A percentile compares a stretch with the other conserved stretches of the same genome.
Conservation (phyloP, 78 protist genomes). For the Capsaspora owczarzaki region DNA sequence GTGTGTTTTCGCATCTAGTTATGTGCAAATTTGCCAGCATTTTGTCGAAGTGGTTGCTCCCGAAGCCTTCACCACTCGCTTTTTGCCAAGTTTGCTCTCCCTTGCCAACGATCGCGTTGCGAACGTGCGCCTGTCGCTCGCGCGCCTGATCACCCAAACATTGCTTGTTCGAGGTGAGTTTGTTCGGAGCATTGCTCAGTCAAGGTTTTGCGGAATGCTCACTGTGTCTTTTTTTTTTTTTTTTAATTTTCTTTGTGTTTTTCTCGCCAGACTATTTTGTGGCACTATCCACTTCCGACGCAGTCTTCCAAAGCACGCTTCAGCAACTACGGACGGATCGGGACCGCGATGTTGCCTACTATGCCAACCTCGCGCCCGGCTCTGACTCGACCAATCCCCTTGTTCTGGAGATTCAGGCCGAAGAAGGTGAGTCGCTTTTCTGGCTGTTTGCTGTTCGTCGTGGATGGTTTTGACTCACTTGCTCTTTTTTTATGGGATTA, state of each 20-base stretch:
- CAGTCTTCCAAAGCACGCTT: neutral
- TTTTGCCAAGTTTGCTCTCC: neutral
- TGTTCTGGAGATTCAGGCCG: neutral
- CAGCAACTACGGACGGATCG: neutral
- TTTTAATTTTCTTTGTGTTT: neutral
- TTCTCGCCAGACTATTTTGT: neutral
- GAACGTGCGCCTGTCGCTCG: conserved; percentile 29
- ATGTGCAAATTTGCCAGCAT: neutral
- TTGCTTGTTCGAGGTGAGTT: neutral
- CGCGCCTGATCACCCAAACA: neutral
- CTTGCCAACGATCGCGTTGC: conserved; percentile 25
- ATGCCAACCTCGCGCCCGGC: neutral
- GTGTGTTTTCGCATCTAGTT: neutral
- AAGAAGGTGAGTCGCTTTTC: neutral
- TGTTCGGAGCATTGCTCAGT: neutral
- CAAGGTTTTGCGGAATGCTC: too few relatives aligned
- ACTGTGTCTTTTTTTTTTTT: too few relatives aligned
- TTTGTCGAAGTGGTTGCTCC: neutral
- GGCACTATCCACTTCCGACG: neutral
- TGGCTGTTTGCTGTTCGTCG: neutral
- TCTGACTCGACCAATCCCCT: neutral
- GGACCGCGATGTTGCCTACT: conserved; percentile 40
- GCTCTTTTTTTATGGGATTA: neutral
- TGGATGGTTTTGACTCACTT: conserved; percentile 20
- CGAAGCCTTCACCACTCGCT: neutral